Base-by-base conservation (phyloP, 345 rosid species). In the Conringia planisiliqua region DNA sequence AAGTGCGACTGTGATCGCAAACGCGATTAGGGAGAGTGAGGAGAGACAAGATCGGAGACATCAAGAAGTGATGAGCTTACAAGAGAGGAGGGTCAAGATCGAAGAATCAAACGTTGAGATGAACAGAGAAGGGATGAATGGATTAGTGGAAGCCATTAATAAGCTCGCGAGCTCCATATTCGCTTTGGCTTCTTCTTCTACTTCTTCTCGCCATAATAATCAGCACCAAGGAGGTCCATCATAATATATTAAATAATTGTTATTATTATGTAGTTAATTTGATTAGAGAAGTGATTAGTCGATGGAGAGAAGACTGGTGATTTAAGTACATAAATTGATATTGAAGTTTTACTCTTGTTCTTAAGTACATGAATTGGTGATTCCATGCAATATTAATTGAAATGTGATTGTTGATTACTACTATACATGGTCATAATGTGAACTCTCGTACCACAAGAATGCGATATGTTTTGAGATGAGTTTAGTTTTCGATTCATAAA, bases 161-260 rank as follows among this genome's bases (percentile, higher is more conserved):
- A 88, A 85, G 66, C 93, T 93, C 16, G 93, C 97, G 71, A 86
- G 82, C 74, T 90, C 98, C 6, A 90, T 93, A 76, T 79, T 85
- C 29, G 75, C 93, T 66, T 79, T 90, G 33, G 97, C 93, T 47
- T 83, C 92, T 68, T 76, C 79, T 43, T 68, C 79, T 14, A 2
- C 60, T 12, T 36, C 72, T 4, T 35, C 79, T 75, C 57, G 79
- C 74, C 73, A 75, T 39, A 69, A 12, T 69, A 54, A 76, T 54
- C 70, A 76, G 50, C 71, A 77, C 29, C 80, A 77, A 39, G 80
- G 72, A 65, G 72, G 68, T 71, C 72, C 68, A 65, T 54, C 68
- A 20, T 66, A 20, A 38, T 64, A 38, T 7, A 7, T 48, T 47
- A 3, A 55, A 32, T 10, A 10, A 10, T 52, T 52, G 12, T 30